Base-by-base conservation (phyloP, 257 asterid genomes). In the Craterostigma plantagineum region DNA sequence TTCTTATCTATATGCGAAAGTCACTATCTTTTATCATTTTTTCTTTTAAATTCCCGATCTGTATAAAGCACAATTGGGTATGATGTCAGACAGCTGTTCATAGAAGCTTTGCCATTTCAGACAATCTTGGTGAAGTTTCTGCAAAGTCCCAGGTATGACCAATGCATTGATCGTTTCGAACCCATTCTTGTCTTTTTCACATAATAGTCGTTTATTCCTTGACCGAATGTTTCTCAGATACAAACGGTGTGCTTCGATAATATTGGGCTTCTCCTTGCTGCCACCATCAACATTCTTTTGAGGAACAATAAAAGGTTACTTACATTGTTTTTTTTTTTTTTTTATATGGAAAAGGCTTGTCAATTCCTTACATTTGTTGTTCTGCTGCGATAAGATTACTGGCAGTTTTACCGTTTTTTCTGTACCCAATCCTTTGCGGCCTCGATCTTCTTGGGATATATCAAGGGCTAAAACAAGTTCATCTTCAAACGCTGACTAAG, bases 191-290 rank as follows among this genome's bases (percentile, higher is more conserved):
- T n/a, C n/a, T n/a, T n/a, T n/a, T n/a, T n/a, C n/a, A n/a, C n/a
- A n/a, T n/a, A n/a, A n/a, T n/a, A 14, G 48, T 46, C 33, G 51
- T 49, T 63, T 33, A 46, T 51, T 58, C 48, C 66, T 48, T 16
- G 46, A 46, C 59, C 12, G 34, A 36, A 12, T 69, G n/a, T n/a
- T n/a, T n/a, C 71, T 61, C 86, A 81, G 95, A 86, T 79, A 61
- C 98, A 90, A 63, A 77, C 92, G 9, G 95, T 90, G 49, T 90
- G 98, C 87, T 90, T 79, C 42, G 98, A 90, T 54, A 90, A 70
- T 55, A 65, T 86, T 27, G 98, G 98, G 48, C 94, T 90, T 63
- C 54, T 75, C 49, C 73, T 90, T 42, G 93, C 98, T 49, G 98
- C 91, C 33, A 30, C 70, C 60, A 51, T 83, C 65, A 83, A 83